Conservation (phyloP, 768 basidiomycete species). For the Rhodotorula paludigena region DNA sequence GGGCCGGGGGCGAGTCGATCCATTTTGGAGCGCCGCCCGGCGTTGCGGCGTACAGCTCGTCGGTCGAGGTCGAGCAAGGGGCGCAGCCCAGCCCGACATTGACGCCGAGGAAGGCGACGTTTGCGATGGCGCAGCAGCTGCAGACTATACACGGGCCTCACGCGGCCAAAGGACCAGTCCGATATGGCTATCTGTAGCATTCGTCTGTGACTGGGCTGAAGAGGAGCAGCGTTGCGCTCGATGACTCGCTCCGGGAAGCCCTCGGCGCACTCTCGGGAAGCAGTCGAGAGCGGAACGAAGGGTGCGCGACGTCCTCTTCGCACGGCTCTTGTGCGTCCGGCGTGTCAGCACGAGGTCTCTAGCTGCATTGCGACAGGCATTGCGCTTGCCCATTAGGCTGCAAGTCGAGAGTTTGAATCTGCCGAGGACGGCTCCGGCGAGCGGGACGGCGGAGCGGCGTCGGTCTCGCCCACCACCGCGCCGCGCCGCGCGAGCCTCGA, state of each 20-base stretch:
- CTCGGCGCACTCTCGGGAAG: no score
- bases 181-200: conserved; percentile 18
- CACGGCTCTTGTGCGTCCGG: no score
- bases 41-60: not conserved
- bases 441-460: no score
- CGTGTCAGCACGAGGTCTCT: no score
- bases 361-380: no score
- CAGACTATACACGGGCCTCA: accelerated
- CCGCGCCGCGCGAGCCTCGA: not conserved
- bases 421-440: no score
- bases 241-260: no score
- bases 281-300: no score
- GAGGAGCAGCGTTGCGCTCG: not conserved
- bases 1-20: not conserved
- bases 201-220: not conserved
- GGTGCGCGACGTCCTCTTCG: no score
- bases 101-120: conserved; percentile 4
- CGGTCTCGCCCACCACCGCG: not conserved
- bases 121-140: not conserved
- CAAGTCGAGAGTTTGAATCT: no score
- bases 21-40: not conserved
- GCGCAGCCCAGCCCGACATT: not conserved
- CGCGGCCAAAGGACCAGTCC: not conserved
- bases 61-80: conserved; percentile 1
- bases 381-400: no score